Evolutionary conservation across 2,329 filamentous ascomycete genomes (phyloP), one percentile per base, ranked within the genome.

Genomic region (Ophiocordyceps camponoti-floridani): DNA sequence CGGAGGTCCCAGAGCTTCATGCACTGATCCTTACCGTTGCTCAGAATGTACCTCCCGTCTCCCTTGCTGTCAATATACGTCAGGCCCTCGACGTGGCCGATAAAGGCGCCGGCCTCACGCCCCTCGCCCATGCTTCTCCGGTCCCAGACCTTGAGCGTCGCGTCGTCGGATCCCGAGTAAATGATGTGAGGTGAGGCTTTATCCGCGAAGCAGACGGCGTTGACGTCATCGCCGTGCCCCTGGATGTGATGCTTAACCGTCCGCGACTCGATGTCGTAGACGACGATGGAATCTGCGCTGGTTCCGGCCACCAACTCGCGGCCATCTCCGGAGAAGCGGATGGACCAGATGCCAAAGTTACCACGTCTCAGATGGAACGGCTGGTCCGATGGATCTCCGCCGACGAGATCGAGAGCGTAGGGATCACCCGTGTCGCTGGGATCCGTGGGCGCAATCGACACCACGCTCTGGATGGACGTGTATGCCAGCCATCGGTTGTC

Each of bases 1-100:
- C 89, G 73, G 46, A 95, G 60, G 59, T 98, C 91, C 91, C 91
- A 98, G 0, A 98, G 72, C 63, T 96, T 96, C 77, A 94, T 94
- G 40, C 81, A 89, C 61, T 96, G 91, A 57, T 98, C 91, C 58
- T 96, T 98, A 49, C 79, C 85, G 54, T 98, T 98, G 51, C 82
- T 88, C 26, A 98, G 74, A 9, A 96, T 82, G 59, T 96, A 96
- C 46, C 78, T 68, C 4, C 78, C 78, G 55, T 82, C 78, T 44
- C 76, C 76, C 55, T 82, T 82, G 60, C 73, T 79, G 59, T 82
- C 78, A 45, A 82, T 71, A 54, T 82, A 82, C 0, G 78, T 82
- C 43, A 82, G 55, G 3, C 78, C 78, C 56, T 82, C 75, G 44
- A 74, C 69, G 52, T 82, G 78, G 3, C 78, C 78, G 23, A 80